Conservation (phyloP, 2,329 filamentous ascomycete genomes). For the Xylogone sp. region DNA sequence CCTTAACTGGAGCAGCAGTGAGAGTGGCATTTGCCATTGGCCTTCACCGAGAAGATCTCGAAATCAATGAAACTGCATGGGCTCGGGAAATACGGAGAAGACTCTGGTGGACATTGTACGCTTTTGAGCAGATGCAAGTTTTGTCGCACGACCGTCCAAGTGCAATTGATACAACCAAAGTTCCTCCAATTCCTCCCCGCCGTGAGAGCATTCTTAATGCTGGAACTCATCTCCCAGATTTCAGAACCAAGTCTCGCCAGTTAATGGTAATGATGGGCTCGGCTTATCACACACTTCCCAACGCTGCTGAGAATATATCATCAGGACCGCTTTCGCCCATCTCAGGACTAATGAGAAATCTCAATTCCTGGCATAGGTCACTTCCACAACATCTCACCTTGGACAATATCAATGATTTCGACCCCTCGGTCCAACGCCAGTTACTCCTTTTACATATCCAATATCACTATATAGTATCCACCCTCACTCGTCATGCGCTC, state of each 20-base stretch:
- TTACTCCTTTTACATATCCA: conserved; percentile 35
- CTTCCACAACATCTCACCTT: conserved; percentile 34
- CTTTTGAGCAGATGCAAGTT: conserved; percentile 36
- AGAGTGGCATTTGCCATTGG: conserved; percentile 41
- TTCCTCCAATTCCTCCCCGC: conserved; percentile 28
- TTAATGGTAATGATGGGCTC: conserved; percentile 33
- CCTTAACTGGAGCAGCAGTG: conserved; percentile 37
- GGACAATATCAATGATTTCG: conserved; percentile 28
- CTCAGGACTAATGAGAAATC: conserved; percentile 32
- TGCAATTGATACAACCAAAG: conserved; percentile 34
- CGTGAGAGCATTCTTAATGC: conserved; percentile 33
- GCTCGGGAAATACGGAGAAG: conserved; percentile 26
- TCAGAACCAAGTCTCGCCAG: conserved; percentile 33
- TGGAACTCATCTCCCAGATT: conserved; percentile 28
- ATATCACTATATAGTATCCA: conserved; percentile 35
- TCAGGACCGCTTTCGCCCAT: conserved; percentile 31
- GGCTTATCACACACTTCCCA: conserved; percentile 25
- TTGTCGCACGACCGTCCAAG: conserved; percentile 40
- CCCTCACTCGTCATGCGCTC: conserved; percentile 34
- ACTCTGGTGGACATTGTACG: conserved; percentile 32
- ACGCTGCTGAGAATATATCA: too few relatives aligned
- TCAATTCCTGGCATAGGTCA: conserved; percentile 33
- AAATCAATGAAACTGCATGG: conserved; percentile 30
- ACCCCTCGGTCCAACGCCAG: conserved; percentile 31
- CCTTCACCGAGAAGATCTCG: conserved; percentile 37